Conservation (phyloP, 805 yeast species). For the Monosporozyma siamensis region DNA sequence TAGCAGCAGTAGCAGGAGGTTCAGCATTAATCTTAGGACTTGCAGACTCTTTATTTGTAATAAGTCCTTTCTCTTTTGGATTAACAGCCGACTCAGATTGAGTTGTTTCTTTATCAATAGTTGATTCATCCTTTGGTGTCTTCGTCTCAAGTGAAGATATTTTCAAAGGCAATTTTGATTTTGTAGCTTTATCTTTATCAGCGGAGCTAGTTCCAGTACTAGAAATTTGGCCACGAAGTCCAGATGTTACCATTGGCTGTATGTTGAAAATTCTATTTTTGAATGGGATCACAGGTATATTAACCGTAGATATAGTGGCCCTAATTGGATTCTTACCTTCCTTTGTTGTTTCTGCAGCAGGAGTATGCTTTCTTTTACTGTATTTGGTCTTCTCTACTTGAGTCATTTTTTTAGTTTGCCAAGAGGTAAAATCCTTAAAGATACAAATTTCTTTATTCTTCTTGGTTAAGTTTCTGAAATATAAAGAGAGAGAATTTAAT, state of each 20-base stretch:
- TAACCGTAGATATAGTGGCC: no score
- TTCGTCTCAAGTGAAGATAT: no score
- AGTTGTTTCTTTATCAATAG: no score
- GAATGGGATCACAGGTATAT: not conserved
- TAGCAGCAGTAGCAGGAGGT: no score
- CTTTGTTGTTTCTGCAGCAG: not conserved
- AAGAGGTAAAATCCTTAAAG: slow-evolving; percentile 24
- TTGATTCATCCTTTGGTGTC: no score
- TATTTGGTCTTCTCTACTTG: slow-evolving; percentile 26
- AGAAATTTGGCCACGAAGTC: not conserved
- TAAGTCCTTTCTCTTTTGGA: no score
- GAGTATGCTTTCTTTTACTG: slow-evolving; percentile 24
- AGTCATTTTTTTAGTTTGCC: slow-evolving; percentile 25
- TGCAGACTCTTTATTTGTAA: no score
- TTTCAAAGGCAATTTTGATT: no score
- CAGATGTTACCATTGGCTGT: not conserved
- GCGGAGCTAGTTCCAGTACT: no score
- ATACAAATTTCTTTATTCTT: slow-evolving; percentile 26
- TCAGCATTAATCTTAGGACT: no score
- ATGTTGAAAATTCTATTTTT: not conserved
- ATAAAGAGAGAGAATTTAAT: slow-evolving; percentile 27
- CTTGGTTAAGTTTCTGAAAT: slow-evolving; percentile 26
- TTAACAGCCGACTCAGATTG: no score
- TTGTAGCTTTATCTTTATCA: no score
- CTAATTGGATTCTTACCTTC: not conserved